Percentiles rank a stretch among this genome's conserved stretches.
Conservation (phyloP, 306 rosid species). For the Hippophae rhamnoides region DNA sequence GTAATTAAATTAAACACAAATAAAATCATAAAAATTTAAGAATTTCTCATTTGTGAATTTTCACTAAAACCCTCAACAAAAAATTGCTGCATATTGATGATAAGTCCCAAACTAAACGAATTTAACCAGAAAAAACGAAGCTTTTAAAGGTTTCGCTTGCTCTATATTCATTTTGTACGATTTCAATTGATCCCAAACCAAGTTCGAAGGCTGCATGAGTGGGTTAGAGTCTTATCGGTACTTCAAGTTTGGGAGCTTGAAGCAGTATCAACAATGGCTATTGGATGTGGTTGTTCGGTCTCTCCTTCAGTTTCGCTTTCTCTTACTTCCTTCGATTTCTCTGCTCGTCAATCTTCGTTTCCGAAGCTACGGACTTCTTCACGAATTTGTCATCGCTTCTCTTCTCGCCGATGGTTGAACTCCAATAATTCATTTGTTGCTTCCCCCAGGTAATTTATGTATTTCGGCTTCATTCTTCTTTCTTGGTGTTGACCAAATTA, state of each 20-base stretch:
- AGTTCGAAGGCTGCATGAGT: slow-evolving; percentile 68
- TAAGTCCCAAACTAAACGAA: no score
- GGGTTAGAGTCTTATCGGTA: slow-evolving; percentile 33
- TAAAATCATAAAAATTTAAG: no score
- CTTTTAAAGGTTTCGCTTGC: no score
- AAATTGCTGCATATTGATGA: no score
- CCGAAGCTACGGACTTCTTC: slow-evolving; percentile 25
- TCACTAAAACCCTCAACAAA: no score
- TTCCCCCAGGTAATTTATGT: slow-evolving; percentile 31
- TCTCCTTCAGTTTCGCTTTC: slow-evolving; percentile 22
- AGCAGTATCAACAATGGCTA: slow-evolving; percentile 48
- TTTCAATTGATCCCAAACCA: no score
- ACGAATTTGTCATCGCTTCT: slow-evolving; percentile 49
- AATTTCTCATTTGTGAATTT: no score
- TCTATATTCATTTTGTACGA: no score
- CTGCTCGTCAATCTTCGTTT: slow-evolving; percentile 31
- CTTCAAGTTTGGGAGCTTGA: slow-evolving; percentile 61
- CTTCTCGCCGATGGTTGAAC: slow-evolving; percentile 51
- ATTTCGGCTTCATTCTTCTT: not conserved
- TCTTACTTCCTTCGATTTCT: slow-evolving; percentile 21
- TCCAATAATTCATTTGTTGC: slow-evolving; percentile 18
- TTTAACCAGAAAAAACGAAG: no score
- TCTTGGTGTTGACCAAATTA: not conserved
- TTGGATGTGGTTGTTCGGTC: slow-evolving; percentile 39
- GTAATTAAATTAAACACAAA: no score